Base-by-base conservation (phyloP, 2,329 filamentous ascomycete species). In the Teratosphaeriaceae sp. region DNA sequence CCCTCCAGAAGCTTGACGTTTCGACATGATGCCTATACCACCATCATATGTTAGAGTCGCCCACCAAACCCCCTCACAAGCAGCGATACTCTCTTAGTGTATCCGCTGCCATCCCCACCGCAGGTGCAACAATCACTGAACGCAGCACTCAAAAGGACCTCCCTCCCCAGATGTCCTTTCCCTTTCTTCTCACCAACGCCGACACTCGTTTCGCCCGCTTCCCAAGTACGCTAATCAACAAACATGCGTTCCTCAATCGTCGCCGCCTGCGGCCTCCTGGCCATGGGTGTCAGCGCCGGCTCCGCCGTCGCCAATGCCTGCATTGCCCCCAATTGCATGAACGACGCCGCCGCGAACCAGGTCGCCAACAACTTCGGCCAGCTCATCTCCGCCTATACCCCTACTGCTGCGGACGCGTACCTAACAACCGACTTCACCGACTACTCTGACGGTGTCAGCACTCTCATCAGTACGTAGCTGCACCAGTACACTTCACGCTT, bases 371-470 rank as follows among this genome's bases (percentile, higher is more conserved):
- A 57, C 45, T 60, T 57, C 49, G 43, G 42, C 9, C 22, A 43
- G 23, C 50, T 57, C 23, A 55, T 60, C 43, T 47, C 48, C 19
- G 50, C 50, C 44, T 60, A 61, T 47, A 51, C 48, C 34, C 48
- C 55, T 34, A 42, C 45, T 8, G 38, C 51, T 7, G 57, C 57
- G 3, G 45, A 47, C 2, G 37, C 35, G 8, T 38, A 50, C 21
- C 47, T 60, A 24, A 43, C 47, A 24, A 30, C 33, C 12, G 50
- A 55, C 48, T 58, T 56, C 39, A 47, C 40, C 40, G 57, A 58
- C 46, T 57, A 59, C 44, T 53, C 53, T 16, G 56, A 57, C 42
- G 44, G 43, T 35, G 56, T 55, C 31, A 54, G 52, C 47, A 51
- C 51, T 15, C 47, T 61, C 33, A 58, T 59, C 47, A 55, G 55